These are phyloP conservation scores for Arachis stenosperma DNA, from an alignment of 306 rosid genomes.

Conservation along the genomic window DNA sequence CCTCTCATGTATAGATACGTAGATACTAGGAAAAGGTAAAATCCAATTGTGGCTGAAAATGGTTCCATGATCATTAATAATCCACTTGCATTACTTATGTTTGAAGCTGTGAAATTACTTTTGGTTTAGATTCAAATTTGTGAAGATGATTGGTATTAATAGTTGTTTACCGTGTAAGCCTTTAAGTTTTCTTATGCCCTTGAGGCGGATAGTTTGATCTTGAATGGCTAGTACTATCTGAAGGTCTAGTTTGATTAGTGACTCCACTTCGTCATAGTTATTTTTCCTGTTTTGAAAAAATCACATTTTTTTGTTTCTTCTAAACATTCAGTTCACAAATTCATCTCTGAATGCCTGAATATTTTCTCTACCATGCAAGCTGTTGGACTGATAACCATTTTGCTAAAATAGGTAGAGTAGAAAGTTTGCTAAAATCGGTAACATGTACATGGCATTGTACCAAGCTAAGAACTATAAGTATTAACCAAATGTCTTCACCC, in stretches of 20 bases:
- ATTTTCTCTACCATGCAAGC: neutral
- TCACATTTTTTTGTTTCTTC: neutral
- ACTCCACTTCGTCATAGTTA: conserved; percentile 21
- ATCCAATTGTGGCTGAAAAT: neutral
- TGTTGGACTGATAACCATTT: neutral
- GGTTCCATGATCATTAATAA: neutral
- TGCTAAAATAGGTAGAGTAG: neutral
- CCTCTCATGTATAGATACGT: neutral
- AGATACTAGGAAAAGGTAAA: neutral
- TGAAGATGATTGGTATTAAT: conserved; percentile 10
- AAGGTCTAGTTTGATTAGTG: neutral
- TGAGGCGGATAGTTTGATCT: neutral
- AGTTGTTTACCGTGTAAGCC: neutral
- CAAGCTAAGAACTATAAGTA: neutral
- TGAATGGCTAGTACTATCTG: neutral
- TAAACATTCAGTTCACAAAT: conserved; percentile 15
- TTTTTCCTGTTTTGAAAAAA: conserved; percentile 13
- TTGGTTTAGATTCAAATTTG: conserved; percentile 9
- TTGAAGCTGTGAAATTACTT: conserved; percentile 9
- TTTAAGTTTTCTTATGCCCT: neutral
- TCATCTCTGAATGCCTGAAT: conserved; percentile 13
- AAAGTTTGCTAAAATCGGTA: conserved; percentile 4
- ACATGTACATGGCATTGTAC: too few species aligned
- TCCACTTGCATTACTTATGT: neutral
- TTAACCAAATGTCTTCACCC: too few species aligned